Conservation (phyloP, 2,329 filamentous ascomycete genomes). For the Aquanectria penicillioides region DNA sequence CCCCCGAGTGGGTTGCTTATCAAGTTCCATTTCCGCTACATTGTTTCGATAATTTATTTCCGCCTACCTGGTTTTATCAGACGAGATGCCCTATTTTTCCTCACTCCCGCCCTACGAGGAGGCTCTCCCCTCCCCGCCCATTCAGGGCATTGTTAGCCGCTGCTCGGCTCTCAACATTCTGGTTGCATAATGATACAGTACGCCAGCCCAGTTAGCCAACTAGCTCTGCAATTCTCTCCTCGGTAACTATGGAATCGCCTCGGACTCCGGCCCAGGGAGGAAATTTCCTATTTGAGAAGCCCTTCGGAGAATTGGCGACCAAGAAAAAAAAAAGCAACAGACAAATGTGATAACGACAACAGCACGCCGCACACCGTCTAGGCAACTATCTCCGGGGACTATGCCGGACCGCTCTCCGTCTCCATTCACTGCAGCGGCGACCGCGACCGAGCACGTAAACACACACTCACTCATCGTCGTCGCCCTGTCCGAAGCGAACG, state of each 20-base stretch:
- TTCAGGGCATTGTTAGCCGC: background rate
- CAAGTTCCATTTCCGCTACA: constrained; percentile 1
- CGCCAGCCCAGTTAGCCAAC: background rate
- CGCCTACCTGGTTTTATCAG: background rate
- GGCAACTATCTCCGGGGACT: constrained; percentile 25
- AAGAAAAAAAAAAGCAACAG: constrained; percentile 14
- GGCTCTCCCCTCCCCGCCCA: too few species aligned
- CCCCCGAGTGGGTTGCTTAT: constrained; percentile 9
- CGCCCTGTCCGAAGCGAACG: constrained; percentile 8
- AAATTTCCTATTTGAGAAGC: constrained; percentile 36
- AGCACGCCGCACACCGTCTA: too few species aligned
- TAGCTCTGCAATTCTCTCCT: background rate
- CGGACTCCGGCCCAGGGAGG: constrained; percentile 25
- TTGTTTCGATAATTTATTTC: constrained; percentile 10
- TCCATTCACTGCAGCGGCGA: too few species aligned
- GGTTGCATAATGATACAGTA: background rate
- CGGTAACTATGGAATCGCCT: constrained; percentile 5
- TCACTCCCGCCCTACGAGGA: too few species aligned
- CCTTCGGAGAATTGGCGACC: constrained; percentile 7
- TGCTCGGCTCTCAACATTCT: background rate
- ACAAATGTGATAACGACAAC: background rate
- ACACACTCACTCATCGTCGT: too few species aligned
- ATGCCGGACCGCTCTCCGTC: too few species aligned
- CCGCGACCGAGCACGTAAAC: too few species aligned
- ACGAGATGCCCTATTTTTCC: background rate